A percentile compares a stretch with the other conserved stretches of the same genome.
These are phyloP conservation scores for Mycena galopus DNA, from an alignment of 768 basidiomycete genomes.

Conservation along the genomic window DNA sequence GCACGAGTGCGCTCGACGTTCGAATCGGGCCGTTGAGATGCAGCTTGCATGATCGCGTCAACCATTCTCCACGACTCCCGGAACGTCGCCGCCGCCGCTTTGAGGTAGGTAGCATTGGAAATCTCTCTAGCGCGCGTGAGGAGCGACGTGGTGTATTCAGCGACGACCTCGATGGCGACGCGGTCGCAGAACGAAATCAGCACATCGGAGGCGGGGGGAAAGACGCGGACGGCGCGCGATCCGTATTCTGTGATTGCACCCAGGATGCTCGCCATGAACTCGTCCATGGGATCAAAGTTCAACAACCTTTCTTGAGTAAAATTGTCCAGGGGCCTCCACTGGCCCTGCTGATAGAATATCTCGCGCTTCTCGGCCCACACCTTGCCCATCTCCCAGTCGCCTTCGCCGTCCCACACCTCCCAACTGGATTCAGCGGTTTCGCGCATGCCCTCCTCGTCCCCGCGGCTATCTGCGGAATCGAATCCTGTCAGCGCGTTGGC, in stretches of 20 bases:
- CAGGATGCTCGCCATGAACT: conserved; percentile 82
- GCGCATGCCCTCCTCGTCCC: conserved; percentile 82
- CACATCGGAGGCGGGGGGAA: conserved; percentile 85
- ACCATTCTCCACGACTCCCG: conserved; percentile 90
- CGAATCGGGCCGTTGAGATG: conserved; percentile 53
- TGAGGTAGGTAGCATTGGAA: conserved; percentile 78
- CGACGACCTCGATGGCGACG: conserved; percentile 88
- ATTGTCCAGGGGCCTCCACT: conserved; percentile 88
- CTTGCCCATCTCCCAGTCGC: conserved; percentile 93
- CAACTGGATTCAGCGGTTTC: conserved; percentile 88
- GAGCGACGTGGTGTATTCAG: conserved; percentile 87
- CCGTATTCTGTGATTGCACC: conserved; percentile 80
- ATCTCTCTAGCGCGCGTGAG: conserved; percentile 84
- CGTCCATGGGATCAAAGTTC: conserved; percentile 95
- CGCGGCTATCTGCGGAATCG: conserved; percentile 83
- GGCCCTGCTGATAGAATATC: conserved; percentile 88
- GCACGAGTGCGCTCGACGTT: conserved; percentile 65
- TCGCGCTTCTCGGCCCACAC: conserved; percentile 97
- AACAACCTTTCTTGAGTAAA: conserved; percentile 74
- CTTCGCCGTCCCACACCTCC: conserved; percentile 77
- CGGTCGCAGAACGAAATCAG: conserved; percentile 87
- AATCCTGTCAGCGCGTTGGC: conserved; percentile 88
- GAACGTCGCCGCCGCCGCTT: conserved; percentile 91
- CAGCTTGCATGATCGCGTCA: conserved; percentile 76
- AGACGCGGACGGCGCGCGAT: conserved; percentile 84